These are phyloP conservation scores for Pterocarpus santalinus DNA, from an alignment of 306 rosid species.

Conservation along the genomic window DNA sequence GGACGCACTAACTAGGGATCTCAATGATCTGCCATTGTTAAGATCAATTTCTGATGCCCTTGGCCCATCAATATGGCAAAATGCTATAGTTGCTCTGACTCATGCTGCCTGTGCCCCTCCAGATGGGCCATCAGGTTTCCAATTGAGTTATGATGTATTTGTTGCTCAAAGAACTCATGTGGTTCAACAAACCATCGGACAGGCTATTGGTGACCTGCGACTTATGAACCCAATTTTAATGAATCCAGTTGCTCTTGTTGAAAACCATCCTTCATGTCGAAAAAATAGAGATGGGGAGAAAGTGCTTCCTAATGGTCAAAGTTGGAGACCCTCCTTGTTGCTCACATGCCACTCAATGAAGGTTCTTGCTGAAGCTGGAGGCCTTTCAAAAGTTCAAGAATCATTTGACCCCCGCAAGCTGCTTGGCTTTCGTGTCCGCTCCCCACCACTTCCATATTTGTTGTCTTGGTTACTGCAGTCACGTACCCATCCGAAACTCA, in stretches of 20 bases:
- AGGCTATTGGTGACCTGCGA: conserved; percentile 74
- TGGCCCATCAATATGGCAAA: conserved; percentile 76
- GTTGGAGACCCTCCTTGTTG: conserved; percentile 75
- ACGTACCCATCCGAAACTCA: conserved; percentile 75
- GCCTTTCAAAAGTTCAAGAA: conserved; percentile 69
- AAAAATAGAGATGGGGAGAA: conserved; percentile 78
- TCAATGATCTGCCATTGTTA: conserved; percentile 70
- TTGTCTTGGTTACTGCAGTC: conserved; percentile 76
- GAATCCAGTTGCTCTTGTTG: conserved; percentile 75
- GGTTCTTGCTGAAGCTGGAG: conserved; percentile 66
- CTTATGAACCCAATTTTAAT: conserved; percentile 63
- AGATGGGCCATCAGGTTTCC: conserved; percentile 88
- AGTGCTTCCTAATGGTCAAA: conserved; percentile 84
- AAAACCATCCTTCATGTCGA: conserved; percentile 83
- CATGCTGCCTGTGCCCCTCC: conserved; percentile 85
- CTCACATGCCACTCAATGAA: conserved; percentile 74
- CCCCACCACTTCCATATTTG: conserved; percentile 79
- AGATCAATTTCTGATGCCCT: conserved; percentile 60
- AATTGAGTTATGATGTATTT: conserved; percentile 74
- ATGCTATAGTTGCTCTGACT: conserved; percentile 66
- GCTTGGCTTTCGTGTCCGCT: conserved; percentile 73
- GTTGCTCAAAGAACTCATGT: conserved; percentile 74
- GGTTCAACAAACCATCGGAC: conserved; percentile 77
- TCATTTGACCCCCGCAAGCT: conserved; percentile 66
- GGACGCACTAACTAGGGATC: conserved; percentile 75